Conservation (phyloP, 2,329 filamentous ascomycete species). For the Scolecobasidium constrictum region DNA sequence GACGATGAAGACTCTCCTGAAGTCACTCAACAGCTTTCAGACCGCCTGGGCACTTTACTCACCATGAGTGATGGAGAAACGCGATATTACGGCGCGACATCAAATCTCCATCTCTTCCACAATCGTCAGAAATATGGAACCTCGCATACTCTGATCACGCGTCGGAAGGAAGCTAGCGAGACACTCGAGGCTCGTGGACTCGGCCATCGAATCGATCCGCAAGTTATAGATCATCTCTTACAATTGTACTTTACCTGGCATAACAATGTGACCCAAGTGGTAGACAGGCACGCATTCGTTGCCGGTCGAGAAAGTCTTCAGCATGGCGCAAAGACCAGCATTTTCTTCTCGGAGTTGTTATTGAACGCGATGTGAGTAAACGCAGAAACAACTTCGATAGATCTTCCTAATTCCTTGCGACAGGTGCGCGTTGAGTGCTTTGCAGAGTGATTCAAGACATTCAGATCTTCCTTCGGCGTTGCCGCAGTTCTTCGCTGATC, state of each 20-base stretch:
- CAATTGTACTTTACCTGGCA: slow-evolving; percentile 39
- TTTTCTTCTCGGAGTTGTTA: too few species aligned
- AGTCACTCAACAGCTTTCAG: background rate
- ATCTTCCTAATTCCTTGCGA: too few species aligned
- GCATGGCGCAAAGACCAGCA: too few species aligned
- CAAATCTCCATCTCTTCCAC: background rate
- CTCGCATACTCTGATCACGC: background rate
- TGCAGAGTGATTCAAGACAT: too few species aligned
- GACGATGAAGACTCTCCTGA: background rate
- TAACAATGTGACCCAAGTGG: slow-evolving; percentile 34
- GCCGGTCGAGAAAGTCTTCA: too few species aligned
- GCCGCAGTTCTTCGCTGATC: slow-evolving; percentile 15
- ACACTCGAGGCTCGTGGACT: background rate
- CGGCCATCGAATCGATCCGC: slow-evolving; percentile 26
- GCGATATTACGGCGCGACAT: background rate
- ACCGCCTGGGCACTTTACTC: background rate
- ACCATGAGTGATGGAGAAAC: background rate
- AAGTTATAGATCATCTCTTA: slow-evolving; percentile 33
- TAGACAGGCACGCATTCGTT: slow-evolving; percentile 29
- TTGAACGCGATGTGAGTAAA: too few species aligned
- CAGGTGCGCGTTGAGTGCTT: too few species aligned
- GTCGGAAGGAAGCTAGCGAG: background rate
- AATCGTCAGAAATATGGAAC: too few species aligned
- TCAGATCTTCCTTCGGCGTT: too few species aligned
- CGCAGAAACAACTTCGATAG: too few species aligned